Base-by-base conservation (phyloP, 2,329 filamentous ascomycete species). In the Xylaria sp. region DNA sequence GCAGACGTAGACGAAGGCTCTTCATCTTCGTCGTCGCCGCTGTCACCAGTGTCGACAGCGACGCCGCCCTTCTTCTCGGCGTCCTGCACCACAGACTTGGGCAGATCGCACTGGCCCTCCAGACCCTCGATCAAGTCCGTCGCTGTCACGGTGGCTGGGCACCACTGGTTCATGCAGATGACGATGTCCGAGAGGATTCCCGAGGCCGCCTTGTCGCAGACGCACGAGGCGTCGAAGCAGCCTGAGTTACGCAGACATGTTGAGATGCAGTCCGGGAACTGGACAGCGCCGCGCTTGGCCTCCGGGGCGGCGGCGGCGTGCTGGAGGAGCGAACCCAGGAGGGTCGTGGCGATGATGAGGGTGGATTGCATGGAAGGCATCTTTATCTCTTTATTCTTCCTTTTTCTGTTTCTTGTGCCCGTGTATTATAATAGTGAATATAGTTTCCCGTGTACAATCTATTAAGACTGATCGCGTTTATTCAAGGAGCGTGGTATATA, bases 161-260 rank as follows among this genome's bases (percentile, higher is more conserved):
- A 84, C 69, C 77, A 77, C 66, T 76, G 75, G 74, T 78, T 81
- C 74, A 73, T 80, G 74, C 82, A 84, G n/a, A 75, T 75, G 18
- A 81, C 75, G 37, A 81, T 77, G 48, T 79, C 76, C 18, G 79
- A 76, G 6, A 84, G 78, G 63, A 83, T 80, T 41, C 74, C 75
- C 1, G 73, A 76, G 28, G 67, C 68, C 6, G 79, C 78, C 23
- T 76, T 75, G 65, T 75, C 74, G 76, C 82, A 84, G 62, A 84
- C 74, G 73, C 82, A 83, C 57, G 70, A 65, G 80, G 72, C 9
- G 75, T 66, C 13, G 73, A 71, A 59, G 71, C 81, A 82, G 10
- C 78, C 78, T 18, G 77, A 75, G 59, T 78, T 76, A 2, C 76
- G 67, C 66, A 83, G 74, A 71, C 82, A 83, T 62, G 75, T 75